Conservation (phyloP, 225 moss, liverwort and hornwort species). For the Antitrichia curtipendula region DNA sequence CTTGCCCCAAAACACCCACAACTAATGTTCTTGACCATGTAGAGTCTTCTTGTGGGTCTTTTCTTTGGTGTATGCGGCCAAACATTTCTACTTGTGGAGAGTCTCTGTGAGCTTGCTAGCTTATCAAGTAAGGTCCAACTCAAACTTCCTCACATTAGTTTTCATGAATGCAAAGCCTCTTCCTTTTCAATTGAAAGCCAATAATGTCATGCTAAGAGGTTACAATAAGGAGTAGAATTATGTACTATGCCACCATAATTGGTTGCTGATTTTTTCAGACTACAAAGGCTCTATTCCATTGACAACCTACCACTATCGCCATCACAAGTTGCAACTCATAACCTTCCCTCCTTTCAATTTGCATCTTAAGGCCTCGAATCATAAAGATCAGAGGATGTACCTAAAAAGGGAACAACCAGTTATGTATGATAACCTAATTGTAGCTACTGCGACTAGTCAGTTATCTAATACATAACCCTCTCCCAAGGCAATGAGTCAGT, state of each 20-base stretch:
- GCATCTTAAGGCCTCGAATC: too few species aligned
- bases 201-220: neutral
- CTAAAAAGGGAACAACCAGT: too few species aligned
- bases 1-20: neutral
- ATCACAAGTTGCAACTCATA: too few species aligned
- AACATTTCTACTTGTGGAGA: neutral
- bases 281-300: too few species aligned
- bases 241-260: neutral
- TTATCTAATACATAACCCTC: neutral
- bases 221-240: neutral
- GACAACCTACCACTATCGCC: too few species aligned
- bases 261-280: too few species aligned
- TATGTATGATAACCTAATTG: too few species aligned
- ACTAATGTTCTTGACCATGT: neutral
- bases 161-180: neutral
- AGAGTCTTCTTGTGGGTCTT: neutral
- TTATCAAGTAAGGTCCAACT: neutral
- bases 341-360: too few species aligned
- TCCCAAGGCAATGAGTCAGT: neutral
- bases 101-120: neutral
- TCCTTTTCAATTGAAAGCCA: neutral
- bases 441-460: too few species aligned
- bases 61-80: rapidly evolving
- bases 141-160: neutral
- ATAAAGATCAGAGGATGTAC: too few species aligned